Conservation (phyloP, 805 yeast species). For the Groenewaldozyma salmanticensis region DNA sequence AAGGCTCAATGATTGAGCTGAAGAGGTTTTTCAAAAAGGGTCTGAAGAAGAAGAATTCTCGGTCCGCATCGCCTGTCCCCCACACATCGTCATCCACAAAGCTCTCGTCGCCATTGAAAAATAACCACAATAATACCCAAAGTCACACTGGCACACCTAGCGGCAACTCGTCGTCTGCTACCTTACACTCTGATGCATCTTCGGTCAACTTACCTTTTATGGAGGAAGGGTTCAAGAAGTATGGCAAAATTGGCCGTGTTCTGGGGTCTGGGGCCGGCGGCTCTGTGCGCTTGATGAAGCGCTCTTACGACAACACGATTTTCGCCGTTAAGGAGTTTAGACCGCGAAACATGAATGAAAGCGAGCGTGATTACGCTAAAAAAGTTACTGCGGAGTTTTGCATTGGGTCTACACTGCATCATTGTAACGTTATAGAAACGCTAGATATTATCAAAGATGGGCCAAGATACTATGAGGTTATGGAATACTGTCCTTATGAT, state of each 20-base stretch:
- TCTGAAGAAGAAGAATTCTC: constrained; percentile 12
- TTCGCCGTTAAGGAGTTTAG: constrained; percentile 87
- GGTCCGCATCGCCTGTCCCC: constrained; percentile 3
- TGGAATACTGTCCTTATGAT: constrained; percentile 91
- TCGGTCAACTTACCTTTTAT: constrained; percentile 26
- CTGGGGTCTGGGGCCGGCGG: constrained; percentile 95
- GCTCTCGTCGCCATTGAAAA: not conserved
- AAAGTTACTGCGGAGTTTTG: constrained; percentile 77
- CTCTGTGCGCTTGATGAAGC: constrained; percentile 69
- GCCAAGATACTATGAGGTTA: constrained; percentile 56
- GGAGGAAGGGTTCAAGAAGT: constrained; percentile 44
- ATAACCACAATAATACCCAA: not conserved
- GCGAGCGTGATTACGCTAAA: constrained; percentile 57
- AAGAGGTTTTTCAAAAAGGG: constrained; percentile 35
- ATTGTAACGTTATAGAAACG: constrained; percentile 73
- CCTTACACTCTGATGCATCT: constrained; percentile 2
- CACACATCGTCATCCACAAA: constrained; percentile 1
- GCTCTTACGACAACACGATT: constrained; percentile 47
- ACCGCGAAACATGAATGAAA: constrained; percentile 50
- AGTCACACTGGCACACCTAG: constrained; percentile 5
- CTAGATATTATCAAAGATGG: constrained; percentile 69
- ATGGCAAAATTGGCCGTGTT: constrained; percentile 63
- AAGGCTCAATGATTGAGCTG: constrained; percentile 28
- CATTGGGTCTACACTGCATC: constrained; percentile 68
- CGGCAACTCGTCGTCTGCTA: not conserved